A percentile compares a stretch with the other conserved stretches of the same genome.
Conservation (phyloP, 805 yeast genomes). For the Schwanniomyces vanrijiae region DNA sequence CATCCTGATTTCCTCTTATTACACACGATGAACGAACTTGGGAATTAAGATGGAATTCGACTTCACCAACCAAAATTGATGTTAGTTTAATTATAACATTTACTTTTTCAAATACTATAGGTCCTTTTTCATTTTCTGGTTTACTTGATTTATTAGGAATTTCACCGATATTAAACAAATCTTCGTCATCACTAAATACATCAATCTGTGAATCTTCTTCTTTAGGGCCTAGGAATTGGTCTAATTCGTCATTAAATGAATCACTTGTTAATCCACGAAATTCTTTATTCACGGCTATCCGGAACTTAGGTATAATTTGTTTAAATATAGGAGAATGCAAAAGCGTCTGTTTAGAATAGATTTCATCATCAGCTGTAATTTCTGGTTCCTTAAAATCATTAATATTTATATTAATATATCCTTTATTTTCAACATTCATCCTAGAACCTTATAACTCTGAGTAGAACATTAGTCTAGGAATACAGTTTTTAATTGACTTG, state of each 20-base stretch:
- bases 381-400: constrained; percentile 2
- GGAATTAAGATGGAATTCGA: constrained; percentile 30
- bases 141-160: constrained; percentile 2
- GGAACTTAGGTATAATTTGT: constrained; percentile 32
- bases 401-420: constrained; percentile 11
- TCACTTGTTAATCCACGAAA: constrained; percentile 32
- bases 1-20: constrained; percentile 19
- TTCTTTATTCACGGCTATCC: constrained; percentile 30
- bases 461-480: not conserved
- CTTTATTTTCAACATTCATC: constrained; percentile 5
- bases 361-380: not conserved
- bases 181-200: constrained; percentile 36
- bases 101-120: constrained; percentile 8
- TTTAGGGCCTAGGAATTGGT: constrained; percentile 30
- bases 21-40: constrained; percentile 31
- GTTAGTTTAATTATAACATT: constrained; percentile 30
- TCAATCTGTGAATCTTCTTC: constrained; percentile 41
- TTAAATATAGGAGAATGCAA: constrained; percentile 40
- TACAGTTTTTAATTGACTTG: too few relatives aligned
- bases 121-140: not conserved
- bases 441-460: not conserved
- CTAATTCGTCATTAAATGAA: constrained; percentile 37
- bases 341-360: constrained; percentile 35
- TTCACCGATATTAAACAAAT: constrained; percentile 16
- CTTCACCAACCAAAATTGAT: constrained; percentile 30